Evolutionary conservation across 2,329 filamentous ascomycete genomes (phyloP), one percentile per base, ranked within the genome.

Genomic region (Davidsoniella neocaledoniae): DNA sequence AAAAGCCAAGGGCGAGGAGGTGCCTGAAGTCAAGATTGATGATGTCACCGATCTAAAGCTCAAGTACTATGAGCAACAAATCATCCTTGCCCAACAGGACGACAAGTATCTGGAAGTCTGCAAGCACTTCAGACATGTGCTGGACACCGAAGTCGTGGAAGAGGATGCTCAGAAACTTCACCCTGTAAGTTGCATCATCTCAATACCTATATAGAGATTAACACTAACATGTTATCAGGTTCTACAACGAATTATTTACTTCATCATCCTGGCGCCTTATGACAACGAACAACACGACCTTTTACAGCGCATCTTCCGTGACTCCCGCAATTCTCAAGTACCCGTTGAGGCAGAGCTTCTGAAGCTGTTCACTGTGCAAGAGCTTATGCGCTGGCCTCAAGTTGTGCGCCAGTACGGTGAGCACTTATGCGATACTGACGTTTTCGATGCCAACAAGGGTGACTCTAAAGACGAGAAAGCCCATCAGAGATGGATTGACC

Each of bases 261-360:
- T 94, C 66, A 80, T 94, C 63, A 91, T 96, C 57, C 83, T 98
- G 47, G 85, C 91, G 6, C 88, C 91, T 6, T 87, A 96, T 67
- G 90, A 98, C 70, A 98, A 98, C 66, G 91, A 98, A 65, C 91
- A 98, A 65, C 91, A 90, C 58, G 91, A 98, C 58, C 82, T 98
- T 50, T 80, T 98, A 54, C 88, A 98, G 68, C 85, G 91, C 60
- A 83, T 98, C 58, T 78, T 87, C 63, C 77, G 81, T 64, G 91
- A 98, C 64, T 69, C 81, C 6, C 84, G 91, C 55, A 88, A 88
- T 63, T 68, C 78, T 9, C 76, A 83, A 62, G 78, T 96, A 2
- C 69, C 85, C 3, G 73, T 80, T 50, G 90, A 96, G 56, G 82
- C 86, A 26, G 80, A 88, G 60, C 77, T 98, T 7, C 74, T 98